Evolutionary conservation across 805 yeast species (phyloP), one percentile per base, ranked within the genome.

Genomic region (Candida ortonii): DNA sequence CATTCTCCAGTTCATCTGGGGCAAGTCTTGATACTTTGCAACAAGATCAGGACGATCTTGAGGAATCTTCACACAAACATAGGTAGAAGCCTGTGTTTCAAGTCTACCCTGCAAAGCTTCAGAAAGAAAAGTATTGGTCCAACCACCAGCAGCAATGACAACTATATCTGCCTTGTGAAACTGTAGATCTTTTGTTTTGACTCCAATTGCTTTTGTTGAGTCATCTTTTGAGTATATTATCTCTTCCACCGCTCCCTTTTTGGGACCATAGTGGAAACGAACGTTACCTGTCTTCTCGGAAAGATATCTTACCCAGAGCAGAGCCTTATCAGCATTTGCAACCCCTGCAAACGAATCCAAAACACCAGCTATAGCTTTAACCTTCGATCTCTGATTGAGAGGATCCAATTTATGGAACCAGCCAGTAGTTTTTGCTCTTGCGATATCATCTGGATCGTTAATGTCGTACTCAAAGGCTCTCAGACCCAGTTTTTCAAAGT

Each of bases 71-170:
- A 61, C 41, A 10, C 53, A 27, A 1, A 55, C 39, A 10, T 62
- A 52, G 36, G 58, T 59, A 2, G 62, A 65, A n/a, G 53, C 49
- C 19, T 53, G 52, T 1, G 63, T 61, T 36, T 59, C 64, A 34
- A 51, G 45, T 14, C 55, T 36, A 2, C 59, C 57, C 19, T 46
- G 50, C 3, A 60, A 54, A 14, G 40, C 34, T 17, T 47, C 57
- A 4, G 63, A 59, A 5, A 55, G 40, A n/a, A 57, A 38, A 16
- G 36, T 34, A 7, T 52, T 41, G 3, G 53, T 39, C 59, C 60
- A 57, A 14, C 55, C 54, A 4, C 64, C 62, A 23, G 53, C 46
- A 12, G 52, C 50, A 5, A 57, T 28, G 14, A 58, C 50, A 4
- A 47, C 52, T 31, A 32, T 17, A 17, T 48, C 51, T 12, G 60